Conservation (phyloP, 805 yeast genomes). For the Candida dajiaensis region DNA sequence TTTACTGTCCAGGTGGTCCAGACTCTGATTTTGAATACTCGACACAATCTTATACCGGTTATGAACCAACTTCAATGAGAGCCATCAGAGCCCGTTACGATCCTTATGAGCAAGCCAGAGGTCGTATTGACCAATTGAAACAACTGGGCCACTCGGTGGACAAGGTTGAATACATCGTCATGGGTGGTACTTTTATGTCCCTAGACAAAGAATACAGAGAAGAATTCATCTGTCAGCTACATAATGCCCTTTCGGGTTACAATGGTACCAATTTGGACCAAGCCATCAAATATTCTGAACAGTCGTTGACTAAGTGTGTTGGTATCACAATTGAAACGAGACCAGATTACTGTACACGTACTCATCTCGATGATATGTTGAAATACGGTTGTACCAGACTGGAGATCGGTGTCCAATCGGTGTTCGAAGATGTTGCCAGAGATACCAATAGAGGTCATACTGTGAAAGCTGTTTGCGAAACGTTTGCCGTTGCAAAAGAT, state of each 20-base stretch:
- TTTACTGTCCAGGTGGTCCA: constrained; percentile 98
- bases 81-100: constrained; percentile 98
- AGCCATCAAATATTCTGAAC: constrained; percentile 86
- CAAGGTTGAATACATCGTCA: constrained; percentile 93
- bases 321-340: constrained; percentile 98
- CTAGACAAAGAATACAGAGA: constrained; percentile 87
- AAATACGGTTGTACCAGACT: constrained; percentile 94
- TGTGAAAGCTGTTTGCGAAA: constrained; percentile 91
- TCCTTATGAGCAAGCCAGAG: constrained; percentile 97
- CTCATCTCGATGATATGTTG: constrained; percentile 93
- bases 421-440: constrained; percentile 96
- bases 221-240: constrained; percentile 79
- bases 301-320: constrained; percentile 92
- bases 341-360: constrained; percentile 96
- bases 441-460: constrained; percentile 98
- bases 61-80: constrained; percentile 98
- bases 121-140: constrained; percentile 91
- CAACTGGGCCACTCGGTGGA: constrained; percentile 95
- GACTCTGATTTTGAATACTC: constrained; percentile 97
- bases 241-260: constrained; percentile 92
- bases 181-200: constrained; percentile 99
- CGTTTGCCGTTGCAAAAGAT: constrained; percentile 94
- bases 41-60: constrained; percentile 96
- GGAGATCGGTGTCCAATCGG: constrained; percentile 96
- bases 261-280: constrained; percentile 85